Conservation (phyloP, 176 grass and related monocot genomes). For the Oryza punctata region DNA sequence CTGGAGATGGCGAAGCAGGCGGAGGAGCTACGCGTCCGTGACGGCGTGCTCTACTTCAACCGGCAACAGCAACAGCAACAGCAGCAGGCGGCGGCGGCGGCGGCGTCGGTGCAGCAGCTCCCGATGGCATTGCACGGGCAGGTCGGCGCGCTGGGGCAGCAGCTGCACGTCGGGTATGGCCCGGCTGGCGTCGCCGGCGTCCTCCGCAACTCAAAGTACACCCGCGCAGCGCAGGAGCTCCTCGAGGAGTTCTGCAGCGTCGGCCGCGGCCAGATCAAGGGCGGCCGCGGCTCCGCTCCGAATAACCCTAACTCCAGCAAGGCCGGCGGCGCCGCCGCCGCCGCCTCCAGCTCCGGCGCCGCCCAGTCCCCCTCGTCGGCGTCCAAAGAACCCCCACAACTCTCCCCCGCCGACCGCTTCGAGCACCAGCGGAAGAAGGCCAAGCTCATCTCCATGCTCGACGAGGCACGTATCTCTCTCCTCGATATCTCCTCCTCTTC, state of each 20-base stretch:
- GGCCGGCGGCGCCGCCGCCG: slow-evolving; percentile 48
- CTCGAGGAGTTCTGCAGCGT: slow-evolving; percentile 99
- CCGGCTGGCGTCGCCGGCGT: slow-evolving; percentile 57
- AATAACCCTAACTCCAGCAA: slow-evolving; percentile 59
- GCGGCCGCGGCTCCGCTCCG: slow-evolving; percentile 34
- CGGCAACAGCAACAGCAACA: slow-evolving; percentile 41
- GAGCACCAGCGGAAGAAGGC: slow-evolving; percentile 97
- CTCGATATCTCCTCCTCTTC: background rate
- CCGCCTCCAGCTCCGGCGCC: slow-evolving; percentile 50
- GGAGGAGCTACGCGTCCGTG: slow-evolving; percentile 77
- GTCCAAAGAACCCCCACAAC: slow-evolving; percentile 67
- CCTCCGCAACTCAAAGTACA: slow-evolving; percentile 90
- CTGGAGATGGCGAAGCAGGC: slow-evolving; percentile 93
- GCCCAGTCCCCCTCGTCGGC: slow-evolving; percentile 61
- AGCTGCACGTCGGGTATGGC: slow-evolving; percentile 69
- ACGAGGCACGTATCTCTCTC: slow-evolving; percentile 80
- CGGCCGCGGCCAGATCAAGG: slow-evolving; percentile 73
- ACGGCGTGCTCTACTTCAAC: slow-evolving; percentile 91
- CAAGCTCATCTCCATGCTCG: slow-evolving; percentile 97
- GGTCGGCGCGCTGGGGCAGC: slow-evolving; percentile 44
- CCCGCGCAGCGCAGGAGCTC: slow-evolving; percentile 86
- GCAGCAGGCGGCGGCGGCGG: slow-evolving; percentile 45
- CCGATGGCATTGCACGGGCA: slow-evolving; percentile 74
- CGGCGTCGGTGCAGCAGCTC: slow-evolving; percentile 49
- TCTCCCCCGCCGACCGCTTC: slow-evolving; percentile 90